Evolutionary conservation across 495 filamentous ascomycete genomes (phyloP).

Genomic region (Xylaria acuta): DNA sequence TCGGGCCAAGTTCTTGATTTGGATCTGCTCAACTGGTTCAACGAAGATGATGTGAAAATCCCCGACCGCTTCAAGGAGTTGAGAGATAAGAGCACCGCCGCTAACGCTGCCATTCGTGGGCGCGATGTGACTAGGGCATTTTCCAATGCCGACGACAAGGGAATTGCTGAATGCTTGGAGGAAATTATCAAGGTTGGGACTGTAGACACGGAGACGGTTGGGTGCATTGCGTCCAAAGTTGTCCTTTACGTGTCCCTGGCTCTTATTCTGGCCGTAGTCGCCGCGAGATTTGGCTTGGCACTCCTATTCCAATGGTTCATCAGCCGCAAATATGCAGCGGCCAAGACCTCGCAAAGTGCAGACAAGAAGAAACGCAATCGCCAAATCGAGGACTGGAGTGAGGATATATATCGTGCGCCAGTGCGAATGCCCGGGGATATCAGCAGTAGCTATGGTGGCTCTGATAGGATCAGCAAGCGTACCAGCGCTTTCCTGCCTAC

Average conservation of each 20-base stretch:
- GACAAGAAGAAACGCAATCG: constrained; percentile 81
- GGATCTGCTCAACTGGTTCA: constrained; percentile 90
- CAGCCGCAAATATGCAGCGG: constrained; percentile 77
- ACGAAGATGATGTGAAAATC: constrained; percentile 78
- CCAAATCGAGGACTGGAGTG: constrained; percentile 97
- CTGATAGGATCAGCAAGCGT: constrained; percentile 79
- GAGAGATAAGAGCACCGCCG: constrained; percentile 53
- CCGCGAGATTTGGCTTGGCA: constrained; percentile 87
- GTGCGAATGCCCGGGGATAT: constrained; percentile 76
- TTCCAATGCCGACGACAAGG: constrained; percentile 76
- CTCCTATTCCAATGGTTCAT: constrained; percentile 95
- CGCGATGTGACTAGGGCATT: constrained; percentile 89
- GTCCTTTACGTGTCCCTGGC: constrained; percentile 94
- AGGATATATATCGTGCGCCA: constrained; percentile 93
- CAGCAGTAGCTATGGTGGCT: constrained; percentile 59
- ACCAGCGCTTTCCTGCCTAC: constrained; percentile 79
- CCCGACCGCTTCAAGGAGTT: constrained; percentile 82
- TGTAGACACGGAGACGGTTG: constrained; percentile 94
- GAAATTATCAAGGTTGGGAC: constrained; percentile 95
- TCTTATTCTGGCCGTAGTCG: constrained; percentile 90
- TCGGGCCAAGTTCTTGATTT: constrained; percentile 93
- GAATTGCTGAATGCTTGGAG: constrained; percentile 80
- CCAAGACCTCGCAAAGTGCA: constrained; percentile 71
- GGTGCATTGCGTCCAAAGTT: constrained; percentile 96
- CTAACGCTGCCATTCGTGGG: constrained; percentile 78